Base-by-base conservation (phyloP, 805 yeast species). In the Teunomyces stri region DNA sequence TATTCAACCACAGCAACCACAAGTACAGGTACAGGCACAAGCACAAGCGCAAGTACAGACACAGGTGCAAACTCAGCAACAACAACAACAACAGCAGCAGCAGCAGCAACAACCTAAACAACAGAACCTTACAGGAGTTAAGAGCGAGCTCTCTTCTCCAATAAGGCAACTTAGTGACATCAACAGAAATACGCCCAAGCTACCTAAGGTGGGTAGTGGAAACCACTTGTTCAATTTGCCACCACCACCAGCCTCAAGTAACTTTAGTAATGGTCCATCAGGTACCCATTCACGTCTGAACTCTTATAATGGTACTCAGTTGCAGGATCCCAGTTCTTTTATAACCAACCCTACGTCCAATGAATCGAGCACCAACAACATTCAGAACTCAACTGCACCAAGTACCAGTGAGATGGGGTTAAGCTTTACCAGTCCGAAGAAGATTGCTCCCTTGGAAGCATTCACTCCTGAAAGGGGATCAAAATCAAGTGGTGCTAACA, bases 401-500 rank as follows among this genome's bases (percentile, higher is more conserved):
- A 62, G 58, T 27, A 61, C 65, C 13, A 56, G 68, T 6, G 76
- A 72, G 25, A 54, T 69, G 20, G 69, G 61, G 12, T 59, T 71
- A 40, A 71, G 67, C 10, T 72, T 70, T 52, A 66, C 72, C 7
- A 66, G 72, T 46, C 77, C 77, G 12, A 72, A 72, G 55, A 72
- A 72, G 50, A 62, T 72, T 37, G 60, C 69, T 10, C 71, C 73
- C 2, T 55, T 71, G 30, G 75, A 72, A 55, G 75, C 75, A 5
- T 72, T 69, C 52, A 71, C 77, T 0, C 77, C 77, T 0, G 77
- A 72, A 46, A 53, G 77, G 13, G 76, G 77, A 4, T 60, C 68
- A 10, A 69, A 68, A 48, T 38, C 51, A 9, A 52, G 52, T 28
- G 46, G 47, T 21, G 51, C 54, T 22, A 54, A 56, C 25, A 66